Base-by-base conservation (phyloP, 176 grass and related monocot genomes). In the Avena insularis region DNA sequence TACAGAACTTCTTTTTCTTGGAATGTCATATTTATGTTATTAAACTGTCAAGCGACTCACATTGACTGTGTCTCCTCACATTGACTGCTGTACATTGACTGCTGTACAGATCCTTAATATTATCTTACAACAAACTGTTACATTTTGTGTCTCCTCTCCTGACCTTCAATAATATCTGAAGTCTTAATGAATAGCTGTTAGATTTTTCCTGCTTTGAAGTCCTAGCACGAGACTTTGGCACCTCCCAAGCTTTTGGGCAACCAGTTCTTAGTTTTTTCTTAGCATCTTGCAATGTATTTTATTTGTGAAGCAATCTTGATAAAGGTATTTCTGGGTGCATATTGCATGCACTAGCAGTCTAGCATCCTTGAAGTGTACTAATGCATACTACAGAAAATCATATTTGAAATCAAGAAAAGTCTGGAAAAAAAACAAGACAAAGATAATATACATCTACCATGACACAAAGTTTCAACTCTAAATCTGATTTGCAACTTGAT, bases 111-210 rank as follows among this genome's bases (percentile, higher is more conserved):
- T 82, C n/a, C 20, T 82, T 25, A 4, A 8, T 60, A 8, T 79
- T 70, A 35, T 74, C 20, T 64, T 43, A 17, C 13, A 85, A 73
- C 29, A 51, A 40, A 38, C 12, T 61, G 20, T 71, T 78, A 14
- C 9, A 3, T 88, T 61, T 75, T 35, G 47, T 53, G 71, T 54
- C 35, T 89, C 6, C 29, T 64, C 45, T 74, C 71, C 21, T 74
- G 2, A 53, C 23, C 23, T 20, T 48, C 3, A 85, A 63, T 77
- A 74, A 21, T 47, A 80, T 59, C 31, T 74, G 27, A 80, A 35
- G 56, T 45, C 55, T 3, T 74, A 45, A 64, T 65, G 0, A 15
- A 23, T 51, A 49, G 59, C 40, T 43, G 40, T 43, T 43, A 43
- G 5, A 43, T 7, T 43, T 43, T 43, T 43, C 40, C 40, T 43